phyloP scores from a whole-genome alignment of 331 rosid genomes.

The Quercus tomentella region DNA sequence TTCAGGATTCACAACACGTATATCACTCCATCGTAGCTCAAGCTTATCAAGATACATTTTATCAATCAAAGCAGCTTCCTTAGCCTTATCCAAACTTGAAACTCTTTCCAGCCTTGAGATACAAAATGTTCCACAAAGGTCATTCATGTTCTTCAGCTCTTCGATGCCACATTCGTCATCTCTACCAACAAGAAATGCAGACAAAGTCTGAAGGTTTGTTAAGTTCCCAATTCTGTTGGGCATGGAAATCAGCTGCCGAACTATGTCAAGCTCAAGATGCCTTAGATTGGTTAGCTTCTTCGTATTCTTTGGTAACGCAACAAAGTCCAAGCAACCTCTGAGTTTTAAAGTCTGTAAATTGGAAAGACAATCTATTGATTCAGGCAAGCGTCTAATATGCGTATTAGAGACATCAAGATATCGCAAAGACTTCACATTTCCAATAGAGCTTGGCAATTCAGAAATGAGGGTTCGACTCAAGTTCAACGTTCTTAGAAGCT shows the following conservation, averaged over 20 bases:
- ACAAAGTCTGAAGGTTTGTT: constrained; percentile 19
- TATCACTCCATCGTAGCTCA: constrained; percentile 11
- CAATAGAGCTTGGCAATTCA: constrained; percentile 18
- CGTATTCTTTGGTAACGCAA: constrained; percentile 7
- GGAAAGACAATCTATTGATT: constrained; percentile 1
- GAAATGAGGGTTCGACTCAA: constrained; percentile 2
- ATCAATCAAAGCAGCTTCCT: background rate
- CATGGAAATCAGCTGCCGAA: constrained; percentile 8
- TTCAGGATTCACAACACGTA: background rate
- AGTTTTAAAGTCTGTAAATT: constrained; percentile 21
- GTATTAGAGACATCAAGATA: constrained; percentile 24
- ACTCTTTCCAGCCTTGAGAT: constrained; percentile 21
- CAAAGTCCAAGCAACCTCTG: background rate
- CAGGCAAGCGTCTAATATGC: constrained; percentile 3
- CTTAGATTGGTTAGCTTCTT: constrained; percentile 12
- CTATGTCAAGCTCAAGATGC: constrained; percentile 19
- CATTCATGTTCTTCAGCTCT: constrained; percentile 3
- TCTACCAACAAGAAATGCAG: constrained; percentile 21
- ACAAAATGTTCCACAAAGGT: constrained; percentile 9
- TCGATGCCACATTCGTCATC: background rate
- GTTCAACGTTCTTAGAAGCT: constrained; percentile 1
- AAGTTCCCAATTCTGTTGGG: constrained; percentile 16
- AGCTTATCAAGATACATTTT: background rate
- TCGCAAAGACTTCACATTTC: background rate
- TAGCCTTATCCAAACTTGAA: background rate